phyloP scores from a whole-genome alignment of 2,329 filamentous ascomycete genomes.

The Hypoxylon sp. region DNA sequence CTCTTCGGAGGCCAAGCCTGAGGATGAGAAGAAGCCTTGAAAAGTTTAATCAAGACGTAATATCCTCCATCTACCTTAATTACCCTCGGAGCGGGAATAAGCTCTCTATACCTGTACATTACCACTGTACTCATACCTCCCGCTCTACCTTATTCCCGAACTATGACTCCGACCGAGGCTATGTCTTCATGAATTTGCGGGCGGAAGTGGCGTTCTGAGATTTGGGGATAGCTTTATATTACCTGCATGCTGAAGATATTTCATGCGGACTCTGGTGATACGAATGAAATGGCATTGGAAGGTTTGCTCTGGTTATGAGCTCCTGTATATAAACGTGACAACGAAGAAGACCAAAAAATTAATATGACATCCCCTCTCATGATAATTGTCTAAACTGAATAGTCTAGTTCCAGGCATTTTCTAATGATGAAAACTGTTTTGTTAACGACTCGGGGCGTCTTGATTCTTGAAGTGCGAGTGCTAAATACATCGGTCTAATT shows the following conservation, averaged over 20 bases:
- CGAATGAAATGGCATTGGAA: conserved; percentile 60
- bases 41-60: conserved; percentile 28
- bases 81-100: conserved; percentile 51
- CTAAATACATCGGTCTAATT: not conserved
- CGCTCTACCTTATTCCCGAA: conserved; percentile 53
- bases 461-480: not conserved
- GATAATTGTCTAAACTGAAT: conserved; percentile 18
- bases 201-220: conserved; percentile 56
- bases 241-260: conserved; percentile 48
- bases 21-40: conserved; percentile 79
- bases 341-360: conserved; percentile 61
- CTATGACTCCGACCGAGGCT: conserved; percentile 47
- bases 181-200: conserved; percentile 57
- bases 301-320: conserved; percentile 59
- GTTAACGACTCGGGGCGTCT: not conserved
- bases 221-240: conserved; percentile 51
- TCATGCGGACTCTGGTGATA: conserved; percentile 61
- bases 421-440: not conserved
- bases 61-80: conserved; percentile 25
- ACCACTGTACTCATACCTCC: conserved; percentile 66
- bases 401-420: conserved; percentile 1
- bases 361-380: conserved; percentile 73
- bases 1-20: conserved; percentile 59
- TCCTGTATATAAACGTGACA: conserved; percentile 59
- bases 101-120: conserved; percentile 60